Evolutionary conservation across 1,139 yeast genomes (phyloP).

Genomic region (Debaryomyces robertsiae): DNA sequence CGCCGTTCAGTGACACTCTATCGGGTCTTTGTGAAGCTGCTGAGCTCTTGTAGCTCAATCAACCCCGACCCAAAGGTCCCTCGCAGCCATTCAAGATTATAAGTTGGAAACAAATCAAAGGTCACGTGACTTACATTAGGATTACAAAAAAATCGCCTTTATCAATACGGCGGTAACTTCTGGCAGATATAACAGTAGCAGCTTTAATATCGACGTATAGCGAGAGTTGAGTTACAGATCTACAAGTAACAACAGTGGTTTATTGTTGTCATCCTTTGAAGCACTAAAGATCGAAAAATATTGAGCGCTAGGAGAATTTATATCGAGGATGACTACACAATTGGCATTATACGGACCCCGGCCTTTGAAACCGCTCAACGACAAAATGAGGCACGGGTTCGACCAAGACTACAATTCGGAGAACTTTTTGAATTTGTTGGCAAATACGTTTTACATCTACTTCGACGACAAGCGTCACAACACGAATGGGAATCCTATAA

Average conservation of each 20-base stretch:
- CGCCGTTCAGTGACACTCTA: no score
- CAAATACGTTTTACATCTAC: constrained; percentile 74
- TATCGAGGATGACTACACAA: constrained; percentile 15
- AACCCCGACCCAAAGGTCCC: no score
- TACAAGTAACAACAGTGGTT: background rate
- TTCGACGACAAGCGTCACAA: constrained; percentile 89
- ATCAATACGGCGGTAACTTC: no score
- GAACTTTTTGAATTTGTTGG: constrained; percentile 64
- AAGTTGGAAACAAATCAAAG: no score
- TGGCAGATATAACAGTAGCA: no score
- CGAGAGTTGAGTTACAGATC: no score
- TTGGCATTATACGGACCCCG: constrained; percentile 33
- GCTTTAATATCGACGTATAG: no score
- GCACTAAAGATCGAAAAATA: background rate
- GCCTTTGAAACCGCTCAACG: constrained; percentile 50
- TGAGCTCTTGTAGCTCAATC: no score
- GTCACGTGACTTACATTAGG: no score
- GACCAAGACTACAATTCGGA: constrained; percentile 68
- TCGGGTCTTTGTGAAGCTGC: no score
- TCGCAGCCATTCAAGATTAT: no score
- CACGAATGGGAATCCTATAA: constrained; percentile 85
- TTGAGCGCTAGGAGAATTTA: background rate
- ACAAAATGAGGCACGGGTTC: constrained; percentile 77
- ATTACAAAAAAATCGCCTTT: no score
- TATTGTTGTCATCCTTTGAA: background rate